Conservation (phyloP, 2,329 filamentous ascomycete genomes). For the Diaporthe australafricana region DNA sequence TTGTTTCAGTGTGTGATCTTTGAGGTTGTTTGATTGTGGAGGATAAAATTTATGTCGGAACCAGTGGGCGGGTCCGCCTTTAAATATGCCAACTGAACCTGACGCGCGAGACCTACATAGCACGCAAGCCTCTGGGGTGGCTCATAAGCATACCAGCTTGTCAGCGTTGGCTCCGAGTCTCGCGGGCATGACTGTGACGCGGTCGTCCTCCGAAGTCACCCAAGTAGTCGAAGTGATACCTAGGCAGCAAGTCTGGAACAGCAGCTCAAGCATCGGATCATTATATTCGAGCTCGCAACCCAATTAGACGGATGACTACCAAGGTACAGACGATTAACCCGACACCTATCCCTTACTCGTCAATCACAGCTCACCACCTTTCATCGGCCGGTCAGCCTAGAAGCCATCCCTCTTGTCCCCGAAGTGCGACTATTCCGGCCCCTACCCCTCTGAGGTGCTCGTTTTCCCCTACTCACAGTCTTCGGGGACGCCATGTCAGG, state of each 20-base stretch:
- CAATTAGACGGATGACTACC: background rate
- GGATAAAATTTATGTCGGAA: no score
- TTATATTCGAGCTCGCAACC: background rate
- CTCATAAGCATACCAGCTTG: no score
- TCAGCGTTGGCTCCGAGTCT: background rate
- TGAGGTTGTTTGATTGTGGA: no score
- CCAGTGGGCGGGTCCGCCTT: no score
- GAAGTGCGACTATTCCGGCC: background rate
- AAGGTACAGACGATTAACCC: no score
- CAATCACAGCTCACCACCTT: background rate
- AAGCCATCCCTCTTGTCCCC: background rate
- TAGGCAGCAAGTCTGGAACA: background rate
- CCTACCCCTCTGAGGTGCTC: background rate
- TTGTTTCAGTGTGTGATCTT: rapidly evolving
- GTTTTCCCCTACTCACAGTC: background rate
- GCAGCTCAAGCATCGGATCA: background rate
- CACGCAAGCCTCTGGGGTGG: no score
- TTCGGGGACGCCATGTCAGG: background rate
- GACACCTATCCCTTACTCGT: background rate
- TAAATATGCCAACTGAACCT: no score
- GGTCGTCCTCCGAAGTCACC: background rate
- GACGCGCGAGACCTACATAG: no score
- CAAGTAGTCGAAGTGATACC: background rate
- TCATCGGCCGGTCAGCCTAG: background rate
- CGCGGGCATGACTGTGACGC: background rate